These are phyloP conservation scores for Plasmodium falciparum DNA, from an alignment of 169 alveolate species.

Conservation along the genomic window DNA sequence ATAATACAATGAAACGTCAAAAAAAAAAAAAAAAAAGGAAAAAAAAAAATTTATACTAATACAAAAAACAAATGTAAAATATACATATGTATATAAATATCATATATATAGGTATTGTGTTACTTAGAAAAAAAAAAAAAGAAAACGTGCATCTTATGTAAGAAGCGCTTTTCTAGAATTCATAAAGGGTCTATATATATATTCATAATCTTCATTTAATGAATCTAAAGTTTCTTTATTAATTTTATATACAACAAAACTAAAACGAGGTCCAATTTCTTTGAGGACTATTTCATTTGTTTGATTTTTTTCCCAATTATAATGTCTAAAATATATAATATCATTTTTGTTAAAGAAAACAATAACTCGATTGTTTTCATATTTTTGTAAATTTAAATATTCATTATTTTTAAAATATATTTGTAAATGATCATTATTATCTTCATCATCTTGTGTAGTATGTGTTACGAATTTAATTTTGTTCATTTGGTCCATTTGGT, in stretches of 20 bases:
- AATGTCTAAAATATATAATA: slow-evolving; percentile 94
- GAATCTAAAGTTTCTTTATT: slow-evolving; percentile 98
- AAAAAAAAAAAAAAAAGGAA: slow-evolving; percentile 8
- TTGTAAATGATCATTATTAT: slow-evolving; percentile 13
- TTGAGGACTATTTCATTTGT: slow-evolving; percentile 89
- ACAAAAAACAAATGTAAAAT: not conserved
- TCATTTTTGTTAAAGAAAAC: slow-evolving; percentile 94
- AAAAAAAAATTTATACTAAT: not conserved
- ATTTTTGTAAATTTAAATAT: slow-evolving; percentile 79
- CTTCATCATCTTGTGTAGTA: slow-evolving; percentile 2
- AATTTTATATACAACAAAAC: slow-evolving; percentile 94
- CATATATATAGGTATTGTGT: not conserved
- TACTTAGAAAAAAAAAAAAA: not conserved
- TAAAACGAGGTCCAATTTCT: slow-evolving; percentile 98
- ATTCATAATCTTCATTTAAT: slow-evolving; percentile 96
- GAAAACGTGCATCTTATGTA: slow-evolving; percentile 6
- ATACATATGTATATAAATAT: not conserved
- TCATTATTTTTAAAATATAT: slow-evolving; percentile 56
- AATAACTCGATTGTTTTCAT: slow-evolving; percentile 91
- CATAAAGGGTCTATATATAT: slow-evolving; percentile 98
- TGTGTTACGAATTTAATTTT: not conserved
- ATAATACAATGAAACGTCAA: not conserved
- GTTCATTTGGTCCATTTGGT: not conserved
- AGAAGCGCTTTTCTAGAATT: slow-evolving; percentile 91
- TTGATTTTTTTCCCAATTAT: slow-evolving; percentile 89